Base-by-base conservation (phyloP, 1,284 basidiomycete species). In the Gomphus bonarii region DNA sequence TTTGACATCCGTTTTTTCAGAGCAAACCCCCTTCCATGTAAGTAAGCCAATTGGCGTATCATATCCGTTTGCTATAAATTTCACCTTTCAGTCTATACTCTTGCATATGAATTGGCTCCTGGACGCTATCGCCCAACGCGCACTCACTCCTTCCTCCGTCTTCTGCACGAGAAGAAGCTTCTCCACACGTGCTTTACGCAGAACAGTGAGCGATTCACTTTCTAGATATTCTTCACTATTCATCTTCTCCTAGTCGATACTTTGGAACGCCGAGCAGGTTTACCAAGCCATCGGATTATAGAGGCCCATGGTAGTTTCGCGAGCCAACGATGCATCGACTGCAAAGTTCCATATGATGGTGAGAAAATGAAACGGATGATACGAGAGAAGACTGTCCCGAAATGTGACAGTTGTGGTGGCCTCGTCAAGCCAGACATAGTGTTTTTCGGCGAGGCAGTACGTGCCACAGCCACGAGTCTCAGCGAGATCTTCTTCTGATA, bases 241-340 rank as follows among this genome's bases (percentile, higher is more conserved):
- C 16, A 50, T 3, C n/a, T 50, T 25, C 38, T 31, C 40, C 22
- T 28, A 57, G 56, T 97, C 58, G 95, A 98, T 68, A 97, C 92
- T 0, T 80, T 99, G 18, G 95, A 98, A 68, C 79, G 90, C 3
- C 78, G 84, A 1, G 88, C 93, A 0, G 91, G 91, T 7, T 78
- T 98, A 0, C 82, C 88, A 0, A 74, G 71, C 0, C 70, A 81
- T 22, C 80, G 80, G 63, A 84, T 99, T 59, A 78, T 98, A 36
- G 95, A 98, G 71, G 97, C 97, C 0, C 95, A 99, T 66, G 95
- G 94, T 0, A 91, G 86, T 63, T 95, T 95, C 63, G 89, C 91
- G 0, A 78, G 75, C 9, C 88, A 94, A 53, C 76, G 81, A 57
- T 97, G 94, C 65, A 80, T 95, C 12, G 73, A 80, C 18, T 97